These are phyloP conservation scores for Pogostemon cablin DNA, from an alignment of 257 asterid species.

Conservation along the genomic window DNA sequence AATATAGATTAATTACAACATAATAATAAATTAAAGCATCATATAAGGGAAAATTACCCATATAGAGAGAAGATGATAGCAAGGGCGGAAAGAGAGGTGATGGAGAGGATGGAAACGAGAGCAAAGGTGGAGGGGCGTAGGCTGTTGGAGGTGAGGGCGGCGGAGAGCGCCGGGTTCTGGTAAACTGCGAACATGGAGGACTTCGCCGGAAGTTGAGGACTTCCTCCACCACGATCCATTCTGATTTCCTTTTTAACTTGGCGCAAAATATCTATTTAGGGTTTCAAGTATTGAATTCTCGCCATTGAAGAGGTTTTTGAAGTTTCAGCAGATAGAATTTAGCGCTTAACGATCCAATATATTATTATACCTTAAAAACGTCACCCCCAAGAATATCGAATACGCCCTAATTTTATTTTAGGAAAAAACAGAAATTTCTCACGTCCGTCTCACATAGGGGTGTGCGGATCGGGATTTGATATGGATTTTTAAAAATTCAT, in stretches of 20 bases:
- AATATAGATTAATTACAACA: slow-evolving; percentile 24
- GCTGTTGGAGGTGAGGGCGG: slow-evolving; percentile 80
- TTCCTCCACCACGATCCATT: slow-evolving; percentile 48
- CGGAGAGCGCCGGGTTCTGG: slow-evolving; percentile 80
- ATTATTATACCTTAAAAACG: too few species aligned
- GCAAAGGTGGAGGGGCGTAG: slow-evolving; percentile 66
- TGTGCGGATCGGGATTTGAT: too few species aligned
- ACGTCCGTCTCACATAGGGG: too few species aligned
- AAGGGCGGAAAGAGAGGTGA: slow-evolving; percentile 52
- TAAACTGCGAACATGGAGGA: slow-evolving; percentile 75
- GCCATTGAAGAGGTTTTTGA: slow-evolving; percentile 38
- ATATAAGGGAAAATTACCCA: slow-evolving; percentile 39
- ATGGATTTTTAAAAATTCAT: too few species aligned
- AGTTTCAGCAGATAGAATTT: slow-evolving; percentile 5
- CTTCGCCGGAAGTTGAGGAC: slow-evolving; percentile 44
- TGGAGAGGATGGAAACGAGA: slow-evolving; percentile 53
- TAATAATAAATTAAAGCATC: neutral
- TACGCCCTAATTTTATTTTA: too few species aligned
- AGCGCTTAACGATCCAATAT: too few species aligned
- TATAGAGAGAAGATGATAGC: slow-evolving; percentile 46
- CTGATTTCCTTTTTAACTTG: slow-evolving; percentile 20
- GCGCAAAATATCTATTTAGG: slow-evolving; percentile 26
- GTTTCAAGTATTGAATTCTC: slow-evolving; percentile 30
- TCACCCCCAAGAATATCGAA: too few species aligned
- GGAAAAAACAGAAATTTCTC: too few species aligned